Evolutionary conservation across 2,329 filamentous ascomycete genomes (phyloP), one percentile per base, ranked within the genome.

Genomic region (Fonsecaea erecta): DNA sequence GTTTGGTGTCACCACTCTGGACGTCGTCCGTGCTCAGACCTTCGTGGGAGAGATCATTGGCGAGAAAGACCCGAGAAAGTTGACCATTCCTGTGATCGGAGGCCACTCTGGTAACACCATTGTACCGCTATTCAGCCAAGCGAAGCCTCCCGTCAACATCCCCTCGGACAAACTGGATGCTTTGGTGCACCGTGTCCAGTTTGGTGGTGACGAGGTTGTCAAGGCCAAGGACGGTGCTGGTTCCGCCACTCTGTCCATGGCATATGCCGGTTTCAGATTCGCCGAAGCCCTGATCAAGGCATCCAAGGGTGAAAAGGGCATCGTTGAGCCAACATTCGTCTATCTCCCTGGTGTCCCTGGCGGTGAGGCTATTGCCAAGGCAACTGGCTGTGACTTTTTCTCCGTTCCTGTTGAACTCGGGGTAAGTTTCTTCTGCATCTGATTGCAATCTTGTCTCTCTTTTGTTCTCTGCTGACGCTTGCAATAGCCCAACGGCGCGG

Each of bases 81-180:
- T 93, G 72, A 91, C 84, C 72, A 90, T 99, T 71, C 93, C 94
- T 72, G 95, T 99, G 74, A 88, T 99, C 76, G 95, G 95, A 76
- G 95, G 95, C 69, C 95, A 99, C 88, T 97, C 93, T 67, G 95
- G 95, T 76, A 93, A 94, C 84, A 99, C 95, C 74, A 99, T 99
- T 76, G 93, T 99, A 63, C 95, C 95, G 57, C 87, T 99, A 68
- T 96, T 98, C 87, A 97, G 93, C 87, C 90, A 95, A 84, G 87
- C 92, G 72, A 87, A 89, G 76, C 93, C 93, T 64, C 78, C 86
- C 51, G 89, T 95, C 75, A 85, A 86, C 68, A 95, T 98, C 70
- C 92, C 94, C 53, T 85, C 86, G 67, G 93, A 97, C 78, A 95
- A 96, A 85, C 90, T 97, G 74, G 92, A 94, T 75, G 90, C 87